phyloP scores from a whole-genome alignment of 179 eudicot genomes.

The Nepenthes alata region DNA sequence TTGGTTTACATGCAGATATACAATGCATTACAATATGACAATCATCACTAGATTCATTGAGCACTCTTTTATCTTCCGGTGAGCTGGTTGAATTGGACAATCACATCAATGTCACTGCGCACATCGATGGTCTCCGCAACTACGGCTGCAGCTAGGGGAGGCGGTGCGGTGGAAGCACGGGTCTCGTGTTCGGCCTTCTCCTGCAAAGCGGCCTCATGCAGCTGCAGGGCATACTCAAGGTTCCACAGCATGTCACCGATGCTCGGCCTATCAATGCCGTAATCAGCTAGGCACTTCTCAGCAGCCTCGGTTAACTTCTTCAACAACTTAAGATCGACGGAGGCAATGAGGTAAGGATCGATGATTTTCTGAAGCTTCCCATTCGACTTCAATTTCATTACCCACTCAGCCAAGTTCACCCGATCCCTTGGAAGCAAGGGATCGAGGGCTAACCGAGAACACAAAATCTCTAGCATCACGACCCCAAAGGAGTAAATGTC shows the following conservation, averaged over 20 bases:
- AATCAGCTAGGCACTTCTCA: slow-evolving; percentile 82
- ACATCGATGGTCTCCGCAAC: slow-evolving; percentile 22
- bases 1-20: too few species aligned
- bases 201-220: slow-evolving; percentile 56
- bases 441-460: slow-evolving; percentile 65
- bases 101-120: slow-evolving; percentile 44
- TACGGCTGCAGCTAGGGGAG: slow-evolving; percentile 4
- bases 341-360: slow-evolving; percentile 42
- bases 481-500: slow-evolving; percentile 82
- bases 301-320: slow-evolving; percentile 80
- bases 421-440: slow-evolving; percentile 71
- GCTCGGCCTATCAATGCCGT: slow-evolving; percentile 80
- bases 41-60: too few species aligned
- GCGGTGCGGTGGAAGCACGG: neutral
- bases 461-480: slow-evolving; percentile 58
- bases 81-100: slow-evolving; percentile 50
- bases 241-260: slow-evolving; percentile 98
- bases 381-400: slow-evolving; percentile 67
- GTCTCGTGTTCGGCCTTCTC: slow-evolving; percentile 39
- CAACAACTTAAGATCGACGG: slow-evolving; percentile 58
- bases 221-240: slow-evolving; percentile 70
- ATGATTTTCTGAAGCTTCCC: slow-evolving; percentile 64
- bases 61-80: neutral
- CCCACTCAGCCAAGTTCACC: slow-evolving; percentile 94
- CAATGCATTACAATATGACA: too few species aligned